Percentiles rank a stretch among this genome's conserved stretches.
Conservation (phyloP, 129 eudicot genomes). For the Smallanthus sonchifolius region DNA sequence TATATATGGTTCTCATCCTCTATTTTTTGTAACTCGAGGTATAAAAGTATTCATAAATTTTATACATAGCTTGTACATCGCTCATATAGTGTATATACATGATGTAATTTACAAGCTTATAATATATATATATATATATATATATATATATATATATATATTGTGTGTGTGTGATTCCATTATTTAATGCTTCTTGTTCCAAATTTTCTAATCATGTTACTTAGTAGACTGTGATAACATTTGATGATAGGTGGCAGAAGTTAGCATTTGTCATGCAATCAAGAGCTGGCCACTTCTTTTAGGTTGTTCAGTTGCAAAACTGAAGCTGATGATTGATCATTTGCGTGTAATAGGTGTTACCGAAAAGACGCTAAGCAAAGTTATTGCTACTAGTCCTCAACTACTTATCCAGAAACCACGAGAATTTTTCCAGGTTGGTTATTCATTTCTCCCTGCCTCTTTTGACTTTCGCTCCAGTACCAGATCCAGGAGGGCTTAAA, state of each 20-base stretch:
- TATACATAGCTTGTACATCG: too few species aligned
- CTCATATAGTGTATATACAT: too few species aligned
- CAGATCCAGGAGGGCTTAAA: background rate
- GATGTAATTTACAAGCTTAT: background rate
- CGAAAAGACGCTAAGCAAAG: constrained; percentile 47
- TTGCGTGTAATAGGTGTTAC: constrained; percentile 48
- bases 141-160: too few species aligned
- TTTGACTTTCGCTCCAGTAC: background rate
- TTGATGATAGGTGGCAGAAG: constrained; percentile 52
- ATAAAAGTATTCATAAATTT: background rate
- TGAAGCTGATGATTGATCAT: constrained; percentile 56
- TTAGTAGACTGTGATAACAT: constrained; percentile 4
- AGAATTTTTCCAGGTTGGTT: constrained; percentile 69
- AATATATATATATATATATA: too few species aligned
- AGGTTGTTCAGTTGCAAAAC: constrained; percentile 64
- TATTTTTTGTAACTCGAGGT: too few species aligned
- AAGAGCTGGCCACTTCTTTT: constrained; percentile 62
- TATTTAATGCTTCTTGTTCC: background rate
- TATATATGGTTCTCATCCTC: too few species aligned
- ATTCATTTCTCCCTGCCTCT: background rate
- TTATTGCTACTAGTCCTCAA: constrained; percentile 71
- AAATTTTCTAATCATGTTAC: background rate
- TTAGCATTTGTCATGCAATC: constrained; percentile 42
- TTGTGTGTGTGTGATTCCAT: background rate
- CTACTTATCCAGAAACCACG: constrained; percentile 60